Evolutionary conservation across 1,284 basidiomycete genomes (phyloP).

Genomic region (Meripilus lineatus): DNA sequence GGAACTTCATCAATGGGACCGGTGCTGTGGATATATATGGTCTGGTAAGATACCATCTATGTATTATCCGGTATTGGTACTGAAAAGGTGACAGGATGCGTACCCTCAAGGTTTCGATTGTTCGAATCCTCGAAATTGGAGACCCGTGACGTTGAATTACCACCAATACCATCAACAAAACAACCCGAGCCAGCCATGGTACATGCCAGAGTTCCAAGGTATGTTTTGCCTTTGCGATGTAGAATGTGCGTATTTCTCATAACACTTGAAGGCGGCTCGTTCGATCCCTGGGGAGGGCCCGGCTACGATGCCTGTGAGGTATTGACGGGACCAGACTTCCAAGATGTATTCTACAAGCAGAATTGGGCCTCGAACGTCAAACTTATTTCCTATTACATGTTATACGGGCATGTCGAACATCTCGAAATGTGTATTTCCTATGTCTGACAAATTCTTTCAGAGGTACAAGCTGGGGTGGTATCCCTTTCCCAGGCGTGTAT

Average conservation of each 20-base stretch:
- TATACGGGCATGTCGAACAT: constrained; percentile 51
- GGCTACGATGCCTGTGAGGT: constrained; percentile 47
- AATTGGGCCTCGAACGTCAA: constrained; percentile 77
- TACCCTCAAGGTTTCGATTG: constrained; percentile 76
- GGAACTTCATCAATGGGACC: constrained; percentile 68
- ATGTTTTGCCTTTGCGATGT: neutral
- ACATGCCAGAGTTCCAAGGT: constrained; percentile 53
- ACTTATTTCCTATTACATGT: constrained; percentile 75
- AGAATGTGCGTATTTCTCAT: too few species aligned
- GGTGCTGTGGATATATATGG: constrained; percentile 52
- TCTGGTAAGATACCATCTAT: constrained; percentile 27
- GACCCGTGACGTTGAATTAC: constrained; percentile 49
- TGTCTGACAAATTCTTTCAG: constrained; percentile 37
- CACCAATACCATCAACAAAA: constrained; percentile 50
- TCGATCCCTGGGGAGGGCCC: constrained; percentile 71
- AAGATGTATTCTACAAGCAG: constrained; percentile 70
- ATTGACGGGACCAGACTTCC: constrained; percentile 66
- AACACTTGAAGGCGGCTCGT: constrained; percentile 48
- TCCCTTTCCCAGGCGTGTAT: constrained; percentile 65
- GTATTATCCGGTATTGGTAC: neutral
- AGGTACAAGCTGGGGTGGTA: constrained; percentile 75
- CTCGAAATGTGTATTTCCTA: neutral
- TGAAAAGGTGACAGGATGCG: constrained; percentile 44
- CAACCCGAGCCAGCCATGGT: constrained; percentile 58
- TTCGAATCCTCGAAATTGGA: constrained; percentile 59